phyloP scores from a whole-genome alignment of 805 yeast species.

The Priceomyces fermenticarens region DNA sequence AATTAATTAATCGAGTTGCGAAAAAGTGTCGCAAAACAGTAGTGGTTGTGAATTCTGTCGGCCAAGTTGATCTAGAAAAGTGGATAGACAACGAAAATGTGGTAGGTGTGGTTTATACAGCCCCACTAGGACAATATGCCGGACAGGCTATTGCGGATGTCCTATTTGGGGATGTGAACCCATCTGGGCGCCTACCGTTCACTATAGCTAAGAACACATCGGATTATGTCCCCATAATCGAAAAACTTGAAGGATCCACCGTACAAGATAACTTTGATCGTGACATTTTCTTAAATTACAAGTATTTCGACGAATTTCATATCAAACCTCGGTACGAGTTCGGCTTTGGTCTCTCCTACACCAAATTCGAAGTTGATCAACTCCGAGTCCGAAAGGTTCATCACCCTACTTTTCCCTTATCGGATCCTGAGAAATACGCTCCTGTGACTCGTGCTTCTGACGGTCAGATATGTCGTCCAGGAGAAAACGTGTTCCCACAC shows the following conservation, averaged over 20 bases:
- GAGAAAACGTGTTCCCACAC: slow-evolving; percentile 52
- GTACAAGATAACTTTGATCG: slow-evolving; percentile 44
- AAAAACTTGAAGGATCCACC: slow-evolving; percentile 22
- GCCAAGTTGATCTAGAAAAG: slow-evolving; percentile 56
- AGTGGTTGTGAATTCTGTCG: slow-evolving; percentile 59
- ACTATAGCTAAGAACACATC: slow-evolving; percentile 54
- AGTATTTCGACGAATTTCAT: slow-evolving; percentile 54
- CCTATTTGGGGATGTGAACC: slow-evolving; percentile 58
- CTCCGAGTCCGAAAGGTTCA: slow-evolving; percentile 35
- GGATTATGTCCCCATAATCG: slow-evolving; percentile 46
- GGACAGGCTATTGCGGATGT: slow-evolving; percentile 60
- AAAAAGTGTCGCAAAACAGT: slow-evolving; percentile 51
- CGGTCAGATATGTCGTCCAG: slow-evolving; percentile 52
- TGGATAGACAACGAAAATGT: slow-evolving; percentile 58
- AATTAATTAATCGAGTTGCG: slow-evolving; percentile 47
- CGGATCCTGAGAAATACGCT: slow-evolving; percentile 44
- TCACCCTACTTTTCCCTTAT: slow-evolving; percentile 44
- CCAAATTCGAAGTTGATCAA: slow-evolving; percentile 34
- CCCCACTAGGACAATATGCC: slow-evolving; percentile 56
- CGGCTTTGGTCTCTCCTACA: slow-evolving; percentile 60
- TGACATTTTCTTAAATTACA: slow-evolving; percentile 53
- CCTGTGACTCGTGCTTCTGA: slow-evolving; percentile 32
- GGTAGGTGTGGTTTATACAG: slow-evolving; percentile 53
- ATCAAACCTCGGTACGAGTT: slow-evolving; percentile 59
- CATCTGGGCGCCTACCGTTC: slow-evolving; percentile 63